Conservation (phyloP, 306 rosid species). For the Dalbergia cultrata region DNA sequence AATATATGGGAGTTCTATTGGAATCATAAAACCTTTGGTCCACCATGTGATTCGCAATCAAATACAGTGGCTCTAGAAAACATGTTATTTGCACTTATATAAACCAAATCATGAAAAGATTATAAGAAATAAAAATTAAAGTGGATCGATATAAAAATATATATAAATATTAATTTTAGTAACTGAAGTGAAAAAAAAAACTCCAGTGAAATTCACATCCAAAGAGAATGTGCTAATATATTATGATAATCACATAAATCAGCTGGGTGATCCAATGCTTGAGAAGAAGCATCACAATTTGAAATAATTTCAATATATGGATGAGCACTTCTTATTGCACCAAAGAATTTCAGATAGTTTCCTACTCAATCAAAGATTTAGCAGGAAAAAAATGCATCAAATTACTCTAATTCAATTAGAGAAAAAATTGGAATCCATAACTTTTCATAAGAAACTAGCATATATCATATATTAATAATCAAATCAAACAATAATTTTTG, state of each 20-base stretch:
- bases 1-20: no score
- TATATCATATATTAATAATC: background rate
- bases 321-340: constrained; percentile 71
- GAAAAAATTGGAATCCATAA: constrained; percentile 7
- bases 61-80: no score
- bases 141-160: no score
- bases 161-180: no score
- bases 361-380: constrained; percentile 59
- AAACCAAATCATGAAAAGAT: no score
- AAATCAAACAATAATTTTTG: constrained; percentile 14
- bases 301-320: constrained; percentile 89
- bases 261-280: constrained; percentile 83
- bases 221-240: constrained; percentile 40
- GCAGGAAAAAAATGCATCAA: constrained; percentile 24
- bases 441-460: constrained; percentile 23
- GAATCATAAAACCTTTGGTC: no score
- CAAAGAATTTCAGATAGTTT: constrained; percentile 77
- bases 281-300: constrained; percentile 85
- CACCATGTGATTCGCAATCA: no score
- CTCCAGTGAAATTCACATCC: no score
- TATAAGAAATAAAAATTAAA: no score
- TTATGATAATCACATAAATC: constrained; percentile 92
- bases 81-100: no score
- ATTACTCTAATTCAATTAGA: constrained; percentile 13
- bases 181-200: no score